Percentiles rank a stretch among this genome's conserved stretches.
phyloP scores from a whole-genome alignment of 805 yeast species.

The Barnettozyma botsteinii region DNA sequence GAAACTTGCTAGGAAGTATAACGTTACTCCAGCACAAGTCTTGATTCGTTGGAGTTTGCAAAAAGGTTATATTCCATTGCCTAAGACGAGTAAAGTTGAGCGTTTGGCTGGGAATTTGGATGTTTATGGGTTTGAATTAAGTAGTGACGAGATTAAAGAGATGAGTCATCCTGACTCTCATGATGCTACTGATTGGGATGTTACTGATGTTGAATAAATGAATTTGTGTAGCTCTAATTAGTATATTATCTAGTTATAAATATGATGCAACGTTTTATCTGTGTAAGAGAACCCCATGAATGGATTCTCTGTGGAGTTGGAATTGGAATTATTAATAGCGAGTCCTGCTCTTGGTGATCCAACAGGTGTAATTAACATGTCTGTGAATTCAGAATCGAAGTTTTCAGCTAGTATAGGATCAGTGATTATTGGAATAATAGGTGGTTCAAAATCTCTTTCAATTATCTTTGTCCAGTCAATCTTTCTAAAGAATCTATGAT shows the following conservation, averaged over 20 bases:
- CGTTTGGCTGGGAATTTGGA: constrained; percentile 37
- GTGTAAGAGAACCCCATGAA: constrained; percentile 44
- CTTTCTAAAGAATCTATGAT: constrained; percentile 72
- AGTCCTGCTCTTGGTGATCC: constrained; percentile 19
- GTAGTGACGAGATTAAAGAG: constrained; percentile 33
- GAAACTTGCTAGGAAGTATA: constrained; percentile 36
- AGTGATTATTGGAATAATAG: constrained; percentile 77
- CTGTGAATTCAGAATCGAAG: constrained; percentile 75
- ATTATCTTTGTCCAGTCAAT: constrained; percentile 62
- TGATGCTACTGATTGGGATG: constrained; percentile 73
- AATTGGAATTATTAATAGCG: constrained; percentile 4
- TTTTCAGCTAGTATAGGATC: constrained; percentile 82
- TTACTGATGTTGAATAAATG: constrained; percentile 4
- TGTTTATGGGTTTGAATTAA: constrained; percentile 40
- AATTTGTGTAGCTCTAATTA: no score
- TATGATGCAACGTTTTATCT: constrained; percentile 21
- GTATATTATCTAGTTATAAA: constrained; percentile 18
- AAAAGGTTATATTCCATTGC: constrained; percentile 52
- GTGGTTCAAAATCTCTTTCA: constrained; percentile 48
- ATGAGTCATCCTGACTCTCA: constrained; percentile 51
- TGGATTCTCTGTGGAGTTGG: constrained; percentile 13
- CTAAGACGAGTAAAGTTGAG: constrained; percentile 34
- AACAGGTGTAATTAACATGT: constrained; percentile 42
- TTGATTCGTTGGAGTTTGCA: constrained; percentile 53
- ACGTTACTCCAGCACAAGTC: constrained; percentile 43